Evolutionary conservation across 129 eudicot genomes (phyloP).

Genomic region (Flaveria ramosissima): DNA sequence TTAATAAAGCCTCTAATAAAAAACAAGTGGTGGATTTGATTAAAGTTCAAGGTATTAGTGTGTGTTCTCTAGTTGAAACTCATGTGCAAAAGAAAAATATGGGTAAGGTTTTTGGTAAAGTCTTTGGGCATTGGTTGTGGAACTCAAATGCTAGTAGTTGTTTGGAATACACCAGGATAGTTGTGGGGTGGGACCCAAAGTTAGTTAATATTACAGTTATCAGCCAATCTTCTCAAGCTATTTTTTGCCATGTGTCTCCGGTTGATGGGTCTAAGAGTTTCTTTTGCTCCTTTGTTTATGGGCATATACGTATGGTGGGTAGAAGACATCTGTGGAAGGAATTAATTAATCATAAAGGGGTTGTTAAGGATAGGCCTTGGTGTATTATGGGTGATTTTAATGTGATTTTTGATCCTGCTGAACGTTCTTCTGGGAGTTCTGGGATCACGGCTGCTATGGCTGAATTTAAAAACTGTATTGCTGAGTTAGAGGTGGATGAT

Average conservation of each 20-base stretch:
- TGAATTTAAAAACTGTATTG: background rate
- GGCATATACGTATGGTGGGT: fast-evolving
- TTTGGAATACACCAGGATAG: background rate
- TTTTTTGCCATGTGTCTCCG: background rate
- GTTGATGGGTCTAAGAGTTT: background rate
- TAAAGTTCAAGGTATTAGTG: background rate
- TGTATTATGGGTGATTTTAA: background rate
- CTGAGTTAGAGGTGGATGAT: background rate
- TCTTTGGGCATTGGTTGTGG: background rate
- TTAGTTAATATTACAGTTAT: background rate
- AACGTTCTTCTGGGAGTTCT: background rate
- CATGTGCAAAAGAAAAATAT: background rate
- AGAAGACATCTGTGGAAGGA: background rate
- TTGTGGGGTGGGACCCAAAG: background rate
- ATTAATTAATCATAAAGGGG: fast-evolving
- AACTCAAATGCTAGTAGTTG: background rate
- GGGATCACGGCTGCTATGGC: background rate
- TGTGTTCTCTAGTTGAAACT: background rate
- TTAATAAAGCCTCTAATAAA: background rate
- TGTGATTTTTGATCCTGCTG: background rate
- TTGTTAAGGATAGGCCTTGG: background rate
- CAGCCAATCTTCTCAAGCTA: background rate
- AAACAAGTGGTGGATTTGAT: background rate
- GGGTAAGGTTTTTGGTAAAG: background rate
- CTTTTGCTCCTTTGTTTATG: background rate